Conservation (phyloP, 306 rosid species). For the Prunus mongolica region DNA sequence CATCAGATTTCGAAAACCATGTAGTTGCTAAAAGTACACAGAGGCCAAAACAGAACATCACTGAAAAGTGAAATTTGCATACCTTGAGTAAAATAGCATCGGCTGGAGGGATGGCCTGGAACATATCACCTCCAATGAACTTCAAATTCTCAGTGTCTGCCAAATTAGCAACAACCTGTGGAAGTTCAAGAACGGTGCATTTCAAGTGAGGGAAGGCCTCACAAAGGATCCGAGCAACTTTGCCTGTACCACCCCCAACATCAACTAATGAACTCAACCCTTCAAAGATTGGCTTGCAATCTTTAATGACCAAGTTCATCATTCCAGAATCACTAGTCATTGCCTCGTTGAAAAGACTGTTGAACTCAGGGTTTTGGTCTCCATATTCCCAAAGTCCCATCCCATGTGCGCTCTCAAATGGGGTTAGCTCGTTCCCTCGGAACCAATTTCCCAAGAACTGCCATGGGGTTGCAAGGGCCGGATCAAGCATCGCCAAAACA, state of each 20-base stretch:
- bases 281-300: constrained; percentile 40
- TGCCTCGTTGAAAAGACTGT: constrained; percentile 26
- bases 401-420: constrained; percentile 33
- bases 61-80: neutral
- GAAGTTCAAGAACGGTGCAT: constrained; percentile 47
- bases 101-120: constrained; percentile 39
- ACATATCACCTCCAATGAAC: constrained; percentile 52
- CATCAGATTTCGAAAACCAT: neutral
- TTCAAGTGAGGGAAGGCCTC: constrained; percentile 44
- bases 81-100: constrained; percentile 50
- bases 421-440: constrained; percentile 2
- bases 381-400: constrained; percentile 32
- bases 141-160: constrained; percentile 30
- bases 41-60: neutral
- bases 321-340: constrained; percentile 43
- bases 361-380: constrained; percentile 2
- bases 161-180: constrained; percentile 40
- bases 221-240: constrained; percentile 21
- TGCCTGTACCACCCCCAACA: constrained; percentile 47
- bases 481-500: constrained; percentile 11
- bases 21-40: neutral
- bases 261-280: constrained; percentile 34
- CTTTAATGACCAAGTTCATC: constrained; percentile 35
- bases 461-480: constrained; percentile 19
- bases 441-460: constrained; percentile 32